Percentiles rank a stretch among this genome's conserved stretches.
phyloP scores from a whole-genome alignment of 208 protist species.

The Trypanosoma scelopori region DNA sequence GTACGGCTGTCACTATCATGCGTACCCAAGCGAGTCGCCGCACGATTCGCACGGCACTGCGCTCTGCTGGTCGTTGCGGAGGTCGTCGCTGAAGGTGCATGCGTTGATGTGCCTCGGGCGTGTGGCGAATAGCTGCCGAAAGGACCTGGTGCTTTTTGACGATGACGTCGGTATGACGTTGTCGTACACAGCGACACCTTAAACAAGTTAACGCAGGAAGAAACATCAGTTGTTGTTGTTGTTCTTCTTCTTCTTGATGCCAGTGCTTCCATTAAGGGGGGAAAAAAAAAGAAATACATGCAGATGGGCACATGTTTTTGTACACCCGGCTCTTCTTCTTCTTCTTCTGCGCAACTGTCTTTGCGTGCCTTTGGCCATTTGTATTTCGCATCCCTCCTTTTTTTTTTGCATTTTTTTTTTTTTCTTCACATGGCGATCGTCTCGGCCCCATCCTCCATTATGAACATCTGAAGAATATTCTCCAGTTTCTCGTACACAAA shows the following conservation, averaged over 20 bases:
- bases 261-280: too few species aligned
- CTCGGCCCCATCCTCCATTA: background rate
- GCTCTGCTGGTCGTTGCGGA: conserved; percentile 57
- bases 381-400: too few species aligned
- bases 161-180: conserved; percentile 31
- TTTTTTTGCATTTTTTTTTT: too few species aligned
- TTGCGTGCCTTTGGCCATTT: too few species aligned
- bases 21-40: conserved; percentile 48
- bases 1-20: conserved; percentile 77
- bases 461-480: conserved; percentile 42
- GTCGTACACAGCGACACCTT: conserved; percentile 47
- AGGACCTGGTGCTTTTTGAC: conserved; percentile 51
- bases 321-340: too few species aligned
- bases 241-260: too few species aligned
- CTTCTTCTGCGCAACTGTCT: too few species aligned
- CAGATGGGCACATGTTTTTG: too few species aligned
- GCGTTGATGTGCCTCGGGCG: conserved; percentile 61
- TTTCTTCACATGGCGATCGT: background rate
- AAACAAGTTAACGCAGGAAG: background rate
- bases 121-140: conserved; percentile 76
- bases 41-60: conserved; percentile 58
- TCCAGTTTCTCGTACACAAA: conserved; percentile 90
- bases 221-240: too few species aligned
- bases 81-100: conserved; percentile 20
- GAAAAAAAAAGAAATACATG: too few species aligned